These are phyloP conservation scores for Calonectria hawksworthii DNA, from an alignment of 2,329 filamentous ascomycete species.

Conservation along the genomic window DNA sequence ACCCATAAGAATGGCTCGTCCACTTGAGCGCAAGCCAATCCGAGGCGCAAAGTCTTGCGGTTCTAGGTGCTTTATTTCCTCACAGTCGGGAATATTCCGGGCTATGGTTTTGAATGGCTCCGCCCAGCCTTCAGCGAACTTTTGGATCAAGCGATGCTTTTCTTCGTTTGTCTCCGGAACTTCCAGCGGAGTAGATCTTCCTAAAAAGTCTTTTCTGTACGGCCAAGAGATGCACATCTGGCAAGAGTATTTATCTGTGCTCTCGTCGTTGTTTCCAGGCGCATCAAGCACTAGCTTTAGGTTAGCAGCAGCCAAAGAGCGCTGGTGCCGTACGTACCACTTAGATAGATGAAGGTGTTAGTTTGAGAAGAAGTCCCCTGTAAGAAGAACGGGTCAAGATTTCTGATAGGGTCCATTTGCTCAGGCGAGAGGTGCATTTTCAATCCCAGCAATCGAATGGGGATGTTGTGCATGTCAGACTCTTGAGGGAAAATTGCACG, in stretches of 20 bases:
- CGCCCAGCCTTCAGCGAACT: constrained; percentile 61
- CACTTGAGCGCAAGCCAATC: constrained; percentile 51
- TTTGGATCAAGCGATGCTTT: constrained; percentile 58
- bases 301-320: background rate
- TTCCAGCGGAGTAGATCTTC: constrained; percentile 47
- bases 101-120: constrained; percentile 63
- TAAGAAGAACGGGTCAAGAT: constrained; percentile 67
- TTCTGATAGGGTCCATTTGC: constrained; percentile 57
- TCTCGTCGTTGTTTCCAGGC: constrained; percentile 56
- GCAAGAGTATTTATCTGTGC: constrained; percentile 55
- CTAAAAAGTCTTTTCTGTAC: constrained; percentile 52
- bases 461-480: constrained; percentile 56
- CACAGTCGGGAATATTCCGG: constrained; percentile 55
- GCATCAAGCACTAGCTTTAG: constrained; percentile 60
- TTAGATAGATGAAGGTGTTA: constrained; percentile 67
- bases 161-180: constrained; percentile 57
- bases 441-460: constrained; percentile 63
- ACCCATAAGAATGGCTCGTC: constrained; percentile 63
- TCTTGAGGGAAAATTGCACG: constrained; percentile 51
- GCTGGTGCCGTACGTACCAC: constrained; percentile 50
- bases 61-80: constrained; percentile 60
- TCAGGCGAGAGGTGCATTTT: constrained; percentile 57
- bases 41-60: constrained; percentile 64
- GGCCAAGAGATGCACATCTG: constrained; percentile 69
- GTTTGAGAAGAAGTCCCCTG: constrained; percentile 67